Conservation (phyloP, 257 asterid species). For the Ligustrum vulgare region DNA sequence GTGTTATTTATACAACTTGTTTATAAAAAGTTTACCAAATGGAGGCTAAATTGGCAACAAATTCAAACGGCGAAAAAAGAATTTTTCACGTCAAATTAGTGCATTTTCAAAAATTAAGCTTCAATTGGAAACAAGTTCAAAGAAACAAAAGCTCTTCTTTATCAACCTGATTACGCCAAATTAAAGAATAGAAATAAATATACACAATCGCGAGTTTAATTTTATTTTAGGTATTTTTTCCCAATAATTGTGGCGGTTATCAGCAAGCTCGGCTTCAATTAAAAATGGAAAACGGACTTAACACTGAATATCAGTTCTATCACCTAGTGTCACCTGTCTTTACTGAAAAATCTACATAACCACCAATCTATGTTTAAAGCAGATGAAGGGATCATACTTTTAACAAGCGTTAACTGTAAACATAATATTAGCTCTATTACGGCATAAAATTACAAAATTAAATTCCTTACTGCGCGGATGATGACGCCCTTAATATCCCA, state of each 20-base stretch:
- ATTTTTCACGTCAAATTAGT: not conserved
- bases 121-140: conserved; percentile 14
- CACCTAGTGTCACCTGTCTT: conserved; percentile 4
- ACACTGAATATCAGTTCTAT: not conserved
- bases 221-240: not conserved
- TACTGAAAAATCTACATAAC: not conserved
- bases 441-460: conserved; percentile 4
- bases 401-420: not conserved
- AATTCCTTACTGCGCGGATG: not conserved
- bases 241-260: not conserved
- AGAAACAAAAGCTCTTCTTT: not conserved
- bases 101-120: not conserved
- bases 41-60: conserved; percentile 4
- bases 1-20: no score
- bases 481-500: not conserved
- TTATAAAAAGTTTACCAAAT: no score
- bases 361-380: not conserved
- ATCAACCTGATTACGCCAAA: not conserved
- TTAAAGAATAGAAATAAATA: not conserved
- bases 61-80: conserved; percentile 1
- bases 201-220: not conserved
- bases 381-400: not conserved
- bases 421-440: not conserved
- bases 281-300: not conserved
- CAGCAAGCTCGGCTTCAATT: conserved; percentile 4